Conservation (phyloP, 441 rosid species). For the Pelargonium exstipulatum region DNA sequence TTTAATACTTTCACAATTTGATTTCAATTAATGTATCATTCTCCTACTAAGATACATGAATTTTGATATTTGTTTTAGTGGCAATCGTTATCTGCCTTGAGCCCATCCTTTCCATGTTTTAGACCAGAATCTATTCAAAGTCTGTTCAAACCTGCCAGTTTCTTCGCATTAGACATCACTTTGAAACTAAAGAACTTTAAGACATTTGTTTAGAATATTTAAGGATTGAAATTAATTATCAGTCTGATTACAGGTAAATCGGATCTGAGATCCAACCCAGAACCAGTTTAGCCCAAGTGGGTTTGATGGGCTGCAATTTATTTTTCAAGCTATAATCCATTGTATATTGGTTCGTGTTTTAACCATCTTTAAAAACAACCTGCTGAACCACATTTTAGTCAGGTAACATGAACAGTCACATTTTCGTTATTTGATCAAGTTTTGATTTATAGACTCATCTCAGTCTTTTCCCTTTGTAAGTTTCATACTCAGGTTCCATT, state of each 20-base stretch:
- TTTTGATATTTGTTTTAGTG: too few relatives aligned
- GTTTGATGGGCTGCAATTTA: slow-evolving; percentile 15
- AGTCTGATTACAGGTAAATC: slow-evolving; percentile 20
- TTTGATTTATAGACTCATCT: not conserved
- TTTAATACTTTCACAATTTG: too few relatives aligned
- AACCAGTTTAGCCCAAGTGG: slow-evolving; percentile 23
- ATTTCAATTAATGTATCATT: too few relatives aligned
- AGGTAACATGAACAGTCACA: slow-evolving; percentile 14
- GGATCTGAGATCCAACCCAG: slow-evolving; percentile 19
- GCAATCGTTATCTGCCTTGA: too few relatives aligned
- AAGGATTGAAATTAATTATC: not conserved
- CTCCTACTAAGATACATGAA: too few relatives aligned
- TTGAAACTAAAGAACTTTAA: too few relatives aligned
- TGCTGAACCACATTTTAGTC: slow-evolving; percentile 9
- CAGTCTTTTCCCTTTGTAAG: not conserved
- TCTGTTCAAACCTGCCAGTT: too few relatives aligned
- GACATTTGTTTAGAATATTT: not conserved
- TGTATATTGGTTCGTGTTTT: slow-evolving; percentile 13
- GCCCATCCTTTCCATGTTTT: too few relatives aligned
- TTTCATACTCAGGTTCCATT: not conserved
- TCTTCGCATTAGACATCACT: too few relatives aligned
- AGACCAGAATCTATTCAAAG: too few relatives aligned
- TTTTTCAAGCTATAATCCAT: slow-evolving; percentile 12
- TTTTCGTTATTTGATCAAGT: not conserved
- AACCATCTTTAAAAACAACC: not conserved